Base-by-base conservation (phyloP, 805 yeast genomes). In the Limtongozyma cylindracea region DNA sequence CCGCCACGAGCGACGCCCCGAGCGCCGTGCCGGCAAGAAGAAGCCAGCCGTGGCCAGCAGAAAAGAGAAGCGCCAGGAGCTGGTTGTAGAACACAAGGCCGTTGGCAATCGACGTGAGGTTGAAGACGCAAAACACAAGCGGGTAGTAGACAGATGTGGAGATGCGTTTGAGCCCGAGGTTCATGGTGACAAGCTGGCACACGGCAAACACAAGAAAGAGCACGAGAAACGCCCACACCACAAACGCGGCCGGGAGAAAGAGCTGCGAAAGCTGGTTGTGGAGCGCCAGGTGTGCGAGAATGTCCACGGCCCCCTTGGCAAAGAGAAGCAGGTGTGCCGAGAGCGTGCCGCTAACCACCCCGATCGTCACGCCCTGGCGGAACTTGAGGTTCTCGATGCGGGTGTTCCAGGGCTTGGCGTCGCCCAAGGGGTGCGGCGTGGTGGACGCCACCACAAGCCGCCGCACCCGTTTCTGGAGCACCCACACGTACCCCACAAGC, bases 81-180 rank as follows among this genome's bases (percentile, higher is more conserved):
- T 73, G 41, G 10, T 73, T 68, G 41, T 76, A 76, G 28, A 63
- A 47, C 17, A 68, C 58, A 20, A 52, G 27, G 25, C 49, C 58
- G 25, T 52, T 52, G 25, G 50, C 32, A 27, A 52, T 37, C 30
- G 72, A 70, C 26, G 60, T 51, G 22, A 74, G 45, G 46, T 76
- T 80, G 49, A 72, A 78, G 20, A 76, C 62, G 42, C 88, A 70
- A 40, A 80, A 80, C 16, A 80, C 73, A 29, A 80, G 47, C 1
- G 94, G 94, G 37, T 78, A 80, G 16, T 80, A 49, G 10, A 77
- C 56, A 2, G 84, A 64, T 0, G 93, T 74, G 23, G 78, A 66
- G 19, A 69, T 56, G 26, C 56, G 56, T 21, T 64, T 55, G 24
- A 78, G 51, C 0, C 91, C 92, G 33, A 60, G 52, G 43, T 78